Evolutionary conservation across 164 flowering plant genomes (phyloP).

Genomic region (Umbilicus rupestris): DNA sequence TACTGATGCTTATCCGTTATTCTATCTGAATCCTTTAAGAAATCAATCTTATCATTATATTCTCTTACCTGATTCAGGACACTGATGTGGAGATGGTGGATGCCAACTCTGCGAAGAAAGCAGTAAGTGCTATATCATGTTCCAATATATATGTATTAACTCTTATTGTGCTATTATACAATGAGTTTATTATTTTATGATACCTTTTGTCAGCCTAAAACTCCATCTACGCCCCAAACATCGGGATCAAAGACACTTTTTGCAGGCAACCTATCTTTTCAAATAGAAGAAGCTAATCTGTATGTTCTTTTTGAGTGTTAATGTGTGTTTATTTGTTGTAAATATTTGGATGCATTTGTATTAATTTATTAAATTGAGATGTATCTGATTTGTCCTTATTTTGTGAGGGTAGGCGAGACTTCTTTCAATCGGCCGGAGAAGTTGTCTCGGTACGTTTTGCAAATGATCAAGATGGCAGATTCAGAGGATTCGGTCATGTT

Average conservation of each 20-base stretch:
- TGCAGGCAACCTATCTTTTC: slow-evolving; percentile 62
- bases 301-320: slow-evolving; percentile 18
- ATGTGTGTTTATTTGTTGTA: too few species aligned
- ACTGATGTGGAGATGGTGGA: slow-evolving; percentile 66
- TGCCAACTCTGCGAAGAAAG: slow-evolving; percentile 33
- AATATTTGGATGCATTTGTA: background rate
- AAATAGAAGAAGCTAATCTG: slow-evolving; percentile 49
- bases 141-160: background rate
- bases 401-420: slow-evolving; percentile 34
- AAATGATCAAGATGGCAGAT: slow-evolving; percentile 32
- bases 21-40: background rate
- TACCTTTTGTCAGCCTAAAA: background rate
- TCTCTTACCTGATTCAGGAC: slow-evolving; percentile 19
- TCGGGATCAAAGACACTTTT: slow-evolving; percentile 58
- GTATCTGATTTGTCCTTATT: background rate
- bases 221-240: slow-evolving; percentile 25
- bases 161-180: background rate
- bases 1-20: background rate
- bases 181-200: background rate
- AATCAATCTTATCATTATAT: background rate
- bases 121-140: slow-evolving; percentile 19
- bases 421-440: slow-evolving; percentile 63
- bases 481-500: slow-evolving; percentile 87
- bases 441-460: slow-evolving; percentile 62
- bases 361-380: background rate